Evolutionary conservation across 176 grass and related monocot species (phyloP), one percentile per base, ranked within the genome.

Genomic region (Microstegium vimineum): DNA sequence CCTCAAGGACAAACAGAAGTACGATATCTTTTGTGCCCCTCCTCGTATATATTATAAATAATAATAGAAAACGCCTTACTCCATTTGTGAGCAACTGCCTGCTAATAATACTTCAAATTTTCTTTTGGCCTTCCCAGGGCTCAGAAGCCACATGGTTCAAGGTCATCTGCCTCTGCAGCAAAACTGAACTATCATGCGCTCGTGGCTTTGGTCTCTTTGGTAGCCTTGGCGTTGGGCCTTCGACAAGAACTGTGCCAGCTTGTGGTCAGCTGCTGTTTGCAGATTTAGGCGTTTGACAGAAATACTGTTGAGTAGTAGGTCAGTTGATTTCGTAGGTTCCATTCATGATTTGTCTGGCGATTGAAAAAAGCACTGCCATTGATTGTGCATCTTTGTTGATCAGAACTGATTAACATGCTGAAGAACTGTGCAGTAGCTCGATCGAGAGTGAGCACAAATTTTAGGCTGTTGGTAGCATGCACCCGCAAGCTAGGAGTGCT

Each of bases 1-100:
- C 57, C 96, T 98, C 46, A 85, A 86, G 74, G 82, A 95, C 36
- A 91, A 82, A 42, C 90, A 95, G 46, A 98, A 93, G 96, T 98
- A 93, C 10, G 90, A 41, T n/a, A 14, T 57, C 6, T 27, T 18
- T 14, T 28, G 27, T 14, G 26, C 10, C 26, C 1, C 47, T 15
- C 10, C 71, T 54, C 20, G n/a, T n/a, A 6, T n/a, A n/a, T 20
- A 18, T n/a, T 45, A 15, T 23, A 31, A 17, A 17, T 73, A 60
- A n/a, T n/a, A n/a, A 42, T 67, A 71, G 3, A 7, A 23, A 59
- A 59, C 8, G 3, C 47, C 17, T 25, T 5, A 27, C 63, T 36
- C 17, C n/a, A 25, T 15, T 14, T 35, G 37, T 17, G 51, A 27
- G 3, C n/a, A 89, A 37, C 25, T 46, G n/a, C 1, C 4, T 20